Conservation (phyloP, 352 stramenopile genomes). For the Phytopythium chamaehyphon region DNA sequence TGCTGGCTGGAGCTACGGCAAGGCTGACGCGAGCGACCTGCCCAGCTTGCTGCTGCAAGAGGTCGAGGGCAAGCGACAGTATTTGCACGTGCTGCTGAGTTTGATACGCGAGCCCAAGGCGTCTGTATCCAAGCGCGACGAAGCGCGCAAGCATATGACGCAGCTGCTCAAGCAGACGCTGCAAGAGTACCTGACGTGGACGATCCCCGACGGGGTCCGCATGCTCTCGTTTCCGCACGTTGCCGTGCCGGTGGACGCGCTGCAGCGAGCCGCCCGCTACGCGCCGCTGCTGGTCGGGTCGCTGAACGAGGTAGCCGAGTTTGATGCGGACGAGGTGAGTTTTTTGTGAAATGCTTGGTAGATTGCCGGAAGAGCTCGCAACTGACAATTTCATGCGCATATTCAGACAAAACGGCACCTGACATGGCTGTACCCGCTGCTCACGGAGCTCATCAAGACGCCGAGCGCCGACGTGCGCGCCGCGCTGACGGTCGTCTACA, state of each 20-base stretch:
- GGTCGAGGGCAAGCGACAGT: constrained; percentile 73
- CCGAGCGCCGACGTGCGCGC: constrained; percentile 56
- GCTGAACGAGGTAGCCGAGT: constrained; percentile 40
- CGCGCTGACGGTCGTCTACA: constrained; percentile 62
- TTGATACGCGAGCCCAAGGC: constrained; percentile 23
- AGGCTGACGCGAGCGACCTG: constrained; percentile 35
- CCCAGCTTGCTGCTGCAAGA: constrained; percentile 71
- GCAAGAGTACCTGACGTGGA: constrained; percentile 69
- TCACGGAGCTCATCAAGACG: constrained; percentile 71
- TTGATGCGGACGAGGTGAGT: constrained; percentile 54
- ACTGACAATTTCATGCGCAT: constrained; percentile 8
- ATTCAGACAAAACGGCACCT: constrained; percentile 60
- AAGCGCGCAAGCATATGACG: constrained; percentile 63
- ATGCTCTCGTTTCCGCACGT: constrained; percentile 12
- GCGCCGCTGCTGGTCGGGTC: constrained; percentile 47
- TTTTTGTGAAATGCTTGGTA: constrained; percentile 5
- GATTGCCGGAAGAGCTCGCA: constrained; percentile 6
- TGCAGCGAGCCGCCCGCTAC: constrained; percentile 53
- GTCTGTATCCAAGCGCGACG: constrained; percentile 34
- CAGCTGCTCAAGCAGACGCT: constrained; percentile 59
- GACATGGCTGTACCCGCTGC: constrained; percentile 73
- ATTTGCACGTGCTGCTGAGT: constrained; percentile 61
- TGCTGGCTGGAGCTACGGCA: constrained; percentile 50
- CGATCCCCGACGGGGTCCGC: constrained; percentile 9
- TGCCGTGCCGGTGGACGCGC: constrained; percentile 34